phyloP scores from a whole-genome alignment of 164 flowering plant species.

The Cinnamomum micranthum region DNA sequence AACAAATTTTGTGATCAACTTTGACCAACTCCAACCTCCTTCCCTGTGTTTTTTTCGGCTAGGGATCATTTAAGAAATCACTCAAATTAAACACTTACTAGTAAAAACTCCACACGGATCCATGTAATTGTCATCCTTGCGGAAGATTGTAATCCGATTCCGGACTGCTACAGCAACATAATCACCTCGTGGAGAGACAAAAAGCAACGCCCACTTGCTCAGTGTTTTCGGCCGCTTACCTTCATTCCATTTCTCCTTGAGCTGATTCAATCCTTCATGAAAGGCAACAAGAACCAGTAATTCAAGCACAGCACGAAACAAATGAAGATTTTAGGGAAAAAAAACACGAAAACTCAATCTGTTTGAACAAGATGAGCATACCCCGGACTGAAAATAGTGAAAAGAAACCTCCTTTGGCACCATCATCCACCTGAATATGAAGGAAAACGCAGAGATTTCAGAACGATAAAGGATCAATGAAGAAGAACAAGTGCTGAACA shows the following conservation, averaged over 20 bases:
- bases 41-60: too few species aligned
- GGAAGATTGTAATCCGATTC: conserved; percentile 63
- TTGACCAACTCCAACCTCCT: too few species aligned
- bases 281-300: neutral
- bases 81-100: conserved; percentile 35
- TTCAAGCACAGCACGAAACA: neutral
- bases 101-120: conserved; percentile 70
- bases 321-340: neutral
- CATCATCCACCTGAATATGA: conserved; percentile 32
- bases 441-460: neutral
- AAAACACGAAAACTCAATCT: too few species aligned
- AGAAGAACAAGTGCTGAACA: neutral
- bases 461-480: neutral
- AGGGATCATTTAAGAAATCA: neutral
- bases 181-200: conserved; percentile 68
- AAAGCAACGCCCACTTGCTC: conserved; percentile 49
- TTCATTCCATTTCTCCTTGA: conserved; percentile 68
- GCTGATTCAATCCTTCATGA: conserved; percentile 49
- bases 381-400: conserved; percentile 43
- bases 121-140: conserved; percentile 64
- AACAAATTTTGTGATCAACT: too few species aligned
- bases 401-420: conserved; percentile 32
- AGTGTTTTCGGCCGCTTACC: conserved; percentile 38
- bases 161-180: conserved; percentile 81
- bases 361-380: conserved; percentile 5